phyloP scores from a whole-genome alignment of 163 green algal species.

The Scenedesmus sp. region DNA sequence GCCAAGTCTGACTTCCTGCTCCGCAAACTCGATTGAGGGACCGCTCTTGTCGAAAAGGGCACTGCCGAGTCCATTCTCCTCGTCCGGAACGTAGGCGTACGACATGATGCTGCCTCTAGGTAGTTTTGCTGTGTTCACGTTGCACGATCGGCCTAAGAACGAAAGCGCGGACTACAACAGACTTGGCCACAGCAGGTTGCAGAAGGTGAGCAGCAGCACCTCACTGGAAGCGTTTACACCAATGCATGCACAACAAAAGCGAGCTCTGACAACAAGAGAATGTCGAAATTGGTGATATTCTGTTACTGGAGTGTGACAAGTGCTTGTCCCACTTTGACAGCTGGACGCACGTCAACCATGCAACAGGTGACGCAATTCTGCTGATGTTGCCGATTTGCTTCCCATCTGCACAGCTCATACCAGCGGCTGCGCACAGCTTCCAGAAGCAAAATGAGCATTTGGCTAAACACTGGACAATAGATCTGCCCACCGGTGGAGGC shows the following conservation, averaged over 20 bases:
- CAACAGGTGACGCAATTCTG: too few species aligned
- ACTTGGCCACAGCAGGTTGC: background rate
- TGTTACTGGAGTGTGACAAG: too few species aligned
- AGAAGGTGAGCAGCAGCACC: background rate
- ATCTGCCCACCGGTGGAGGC: too few species aligned
- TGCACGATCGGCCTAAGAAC: background rate
- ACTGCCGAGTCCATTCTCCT: constrained; percentile 30
- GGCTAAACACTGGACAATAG: too few species aligned
- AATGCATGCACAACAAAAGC: background rate
- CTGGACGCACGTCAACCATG: too few species aligned
- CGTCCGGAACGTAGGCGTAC: constrained; percentile 38
- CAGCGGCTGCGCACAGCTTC: too few species aligned
- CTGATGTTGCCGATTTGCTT: too few species aligned
- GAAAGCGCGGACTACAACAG: background rate
- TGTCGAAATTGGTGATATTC: too few species aligned
- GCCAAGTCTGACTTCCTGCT: constrained; percentile 52
- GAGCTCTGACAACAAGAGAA: background rate
- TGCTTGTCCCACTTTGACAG: too few species aligned
- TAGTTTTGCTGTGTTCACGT: background rate
- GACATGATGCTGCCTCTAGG: background rate
- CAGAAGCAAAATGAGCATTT: too few species aligned
- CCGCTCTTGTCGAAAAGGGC: constrained; percentile 30
- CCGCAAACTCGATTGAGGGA: constrained; percentile 53
- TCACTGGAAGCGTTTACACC: background rate
- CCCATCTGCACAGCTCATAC: too few species aligned